phyloP scores from a whole-genome alignment of 441 rosid genomes.

The Oxalis stricta region DNA sequence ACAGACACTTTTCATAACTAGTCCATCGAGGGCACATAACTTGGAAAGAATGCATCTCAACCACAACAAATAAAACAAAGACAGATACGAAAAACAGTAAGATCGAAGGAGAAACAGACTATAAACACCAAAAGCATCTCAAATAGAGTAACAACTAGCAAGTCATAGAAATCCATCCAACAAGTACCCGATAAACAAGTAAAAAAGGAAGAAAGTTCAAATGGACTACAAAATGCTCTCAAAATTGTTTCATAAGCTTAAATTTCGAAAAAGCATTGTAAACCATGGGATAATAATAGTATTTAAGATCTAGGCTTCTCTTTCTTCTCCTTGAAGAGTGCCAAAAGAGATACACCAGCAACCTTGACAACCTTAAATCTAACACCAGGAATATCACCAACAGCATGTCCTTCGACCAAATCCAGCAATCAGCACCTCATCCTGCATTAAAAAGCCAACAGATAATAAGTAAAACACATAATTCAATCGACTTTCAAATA shows the following conservation, averaged over 20 bases:
- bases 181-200: not conserved
- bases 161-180: not conserved
- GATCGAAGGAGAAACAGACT: not conserved
- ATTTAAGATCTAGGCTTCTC: slow-evolving; percentile 35
- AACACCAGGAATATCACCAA: slow-evolving; percentile 40
- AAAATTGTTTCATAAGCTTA: not conserved
- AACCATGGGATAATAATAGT: not conserved
- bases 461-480: not conserved
- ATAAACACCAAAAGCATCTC: too few species aligned
- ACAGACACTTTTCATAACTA: too few species aligned
- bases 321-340: slow-evolving; percentile 38
- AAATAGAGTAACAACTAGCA: not conserved
- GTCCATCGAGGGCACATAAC: too few species aligned
- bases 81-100: too few species aligned
- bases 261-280: not conserved
- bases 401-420: slow-evolving; percentile 36
- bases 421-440: slow-evolving; percentile 33
- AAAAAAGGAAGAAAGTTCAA: not conserved
- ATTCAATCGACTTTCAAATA: not conserved
- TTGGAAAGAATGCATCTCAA: too few species aligned
- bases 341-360: slow-evolving; percentile 34
- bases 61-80: too few species aligned
- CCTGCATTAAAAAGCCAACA: slow-evolving; percentile 11
- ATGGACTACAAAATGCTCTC: not conserved
- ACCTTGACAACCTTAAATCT: slow-evolving; percentile 40